Base-by-base conservation (phyloP, 129 eudicot genomes). In the Arctium lappa region DNA sequence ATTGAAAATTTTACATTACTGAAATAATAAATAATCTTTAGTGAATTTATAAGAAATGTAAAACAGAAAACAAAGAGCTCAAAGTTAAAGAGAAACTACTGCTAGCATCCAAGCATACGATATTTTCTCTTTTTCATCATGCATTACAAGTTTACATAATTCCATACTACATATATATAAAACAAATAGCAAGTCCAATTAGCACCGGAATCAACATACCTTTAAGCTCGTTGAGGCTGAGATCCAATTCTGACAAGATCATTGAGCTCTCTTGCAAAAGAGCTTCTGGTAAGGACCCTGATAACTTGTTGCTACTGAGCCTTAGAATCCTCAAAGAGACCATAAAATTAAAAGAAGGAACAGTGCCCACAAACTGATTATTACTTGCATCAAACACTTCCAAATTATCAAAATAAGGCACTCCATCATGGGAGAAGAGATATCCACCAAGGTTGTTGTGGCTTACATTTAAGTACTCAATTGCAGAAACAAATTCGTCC, bases 361-460 rank as follows among this genome's bases (percentile, higher is more conserved):
- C 81, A 53, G 86, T 91, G 40, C 98, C 98, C 75, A 83, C 82
- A 74, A 94, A 75, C 72, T 75, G 89, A 83, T 94, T 94, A 76
- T 87, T 40, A 83, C 93, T 90, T 32, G 97, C 97, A 89, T 94
- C 98, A 82, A 94, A 91, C 72, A 81, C 89, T 89, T 94, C 93
- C 66, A 94, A 87, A 79, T 72, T 91, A 84, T 94, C 98, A 79
- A 94, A 94, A 63, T 83, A 94, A 7, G 98, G 97, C 86, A 91
- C 83, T 50, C 98, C 97, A 90, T 94, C 98, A 83, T 94, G 98
- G 72, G 94, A 79, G 32, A 94, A 94, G 4, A 91, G 91, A 76
- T 90, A 86, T 16, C 94, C 98, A 29, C 76, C 81, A 89, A 94
- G 73, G 53, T 86, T 79, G 77, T 94, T 94, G 75, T 86, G 83